Conservation (phyloP, 352 stramenopile genomes). For the Phytophthora citricola region DNA sequence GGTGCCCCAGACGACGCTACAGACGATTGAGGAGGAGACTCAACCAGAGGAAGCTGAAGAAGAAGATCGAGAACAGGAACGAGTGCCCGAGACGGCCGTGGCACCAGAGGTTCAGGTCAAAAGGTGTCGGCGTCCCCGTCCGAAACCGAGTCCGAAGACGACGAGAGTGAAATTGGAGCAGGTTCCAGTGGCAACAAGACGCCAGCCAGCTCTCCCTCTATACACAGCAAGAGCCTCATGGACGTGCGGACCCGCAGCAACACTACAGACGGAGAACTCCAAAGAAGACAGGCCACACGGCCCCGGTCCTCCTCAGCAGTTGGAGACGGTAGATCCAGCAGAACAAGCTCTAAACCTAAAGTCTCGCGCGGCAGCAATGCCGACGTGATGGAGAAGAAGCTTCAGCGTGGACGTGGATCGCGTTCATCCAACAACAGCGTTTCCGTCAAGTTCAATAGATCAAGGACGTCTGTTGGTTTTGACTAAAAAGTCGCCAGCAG, state of each 20-base stretch:
- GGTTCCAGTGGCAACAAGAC: constrained; percentile 1
- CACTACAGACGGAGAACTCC: constrained; percentile 23
- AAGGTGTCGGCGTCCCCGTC: constrained; percentile 40
- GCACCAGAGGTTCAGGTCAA: constrained; percentile 23
- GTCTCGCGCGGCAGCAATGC: neutral
- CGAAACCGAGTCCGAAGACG: constrained; percentile 64
- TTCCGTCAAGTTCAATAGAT: no score
- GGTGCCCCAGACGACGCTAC: constrained; percentile 13
- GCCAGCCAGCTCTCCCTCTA: neutral
- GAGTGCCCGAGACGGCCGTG: constrained; percentile 6
- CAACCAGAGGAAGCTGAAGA: neutral
- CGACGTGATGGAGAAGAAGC: constrained; percentile 27
- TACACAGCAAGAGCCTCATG: constrained; percentile 24
- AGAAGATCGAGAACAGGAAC: constrained; percentile 4
- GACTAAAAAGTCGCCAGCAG: no score
- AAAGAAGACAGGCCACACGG: constrained; percentile 22
- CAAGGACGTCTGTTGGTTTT: no score
- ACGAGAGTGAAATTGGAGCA: constrained; percentile 38
- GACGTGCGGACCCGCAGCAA: constrained; percentile 30
- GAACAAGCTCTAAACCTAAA: neutral
- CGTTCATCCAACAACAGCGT: no score
- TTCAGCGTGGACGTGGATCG: no score
- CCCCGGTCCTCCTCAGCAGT: constrained; percentile 33
- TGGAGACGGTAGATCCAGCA: constrained; percentile 13
- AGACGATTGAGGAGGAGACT: neutral